Evolutionary conservation across 2,329 filamentous ascomycete species (phyloP), one percentile per base, ranked within the genome.

Genomic region (Aspergillus ochraceoroseus): DNA sequence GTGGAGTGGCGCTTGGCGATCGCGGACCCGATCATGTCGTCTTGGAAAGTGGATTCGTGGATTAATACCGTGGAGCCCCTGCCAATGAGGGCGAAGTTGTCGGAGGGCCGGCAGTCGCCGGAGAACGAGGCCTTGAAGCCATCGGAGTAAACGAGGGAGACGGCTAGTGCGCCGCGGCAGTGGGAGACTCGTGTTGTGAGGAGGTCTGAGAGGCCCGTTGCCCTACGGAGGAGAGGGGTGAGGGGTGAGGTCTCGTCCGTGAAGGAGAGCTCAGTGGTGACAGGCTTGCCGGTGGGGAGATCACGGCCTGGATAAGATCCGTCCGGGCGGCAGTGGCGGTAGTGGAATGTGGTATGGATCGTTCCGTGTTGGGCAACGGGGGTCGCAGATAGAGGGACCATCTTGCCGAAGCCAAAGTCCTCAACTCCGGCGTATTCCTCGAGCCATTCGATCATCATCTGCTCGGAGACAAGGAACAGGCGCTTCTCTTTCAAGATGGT

Each of bases 1-100:
- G 92, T 98, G 26, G 78, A 86, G 70, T 98, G 92, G 58, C 84
- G 88, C 77, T 98, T 98, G 36, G 83, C 85, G 18, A 75, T 60
- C 3, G 92, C 92, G 56, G 95, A 89, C 11, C 75, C 77, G 26
- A 65, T 55, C 53, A 95, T 77, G 55, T 92, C 86, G 59, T 95
- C 87, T 53, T 92, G 87, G 59, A 98, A 96, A 0, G 92, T 98
- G 47, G 88, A 89, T 73, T 98, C 92, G 69, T 98, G 92, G 41
- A 98, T 79, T 4, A 95, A 77, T 5, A 98, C 75, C 9, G 90
- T 94, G 2, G 84, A 82, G 47, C 80, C 81, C 31, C 70, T 68
- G 31, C 86, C 94, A 35, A 90, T 83, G 8, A 64, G 52, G 0
- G 80, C 78, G 58, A 98, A 95, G 0, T 67, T 59, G 2, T 67